Evolutionary conservation across 371 early-diverging fungal species (phyloP).

Genomic region (Mucor circinelloides): DNA sequence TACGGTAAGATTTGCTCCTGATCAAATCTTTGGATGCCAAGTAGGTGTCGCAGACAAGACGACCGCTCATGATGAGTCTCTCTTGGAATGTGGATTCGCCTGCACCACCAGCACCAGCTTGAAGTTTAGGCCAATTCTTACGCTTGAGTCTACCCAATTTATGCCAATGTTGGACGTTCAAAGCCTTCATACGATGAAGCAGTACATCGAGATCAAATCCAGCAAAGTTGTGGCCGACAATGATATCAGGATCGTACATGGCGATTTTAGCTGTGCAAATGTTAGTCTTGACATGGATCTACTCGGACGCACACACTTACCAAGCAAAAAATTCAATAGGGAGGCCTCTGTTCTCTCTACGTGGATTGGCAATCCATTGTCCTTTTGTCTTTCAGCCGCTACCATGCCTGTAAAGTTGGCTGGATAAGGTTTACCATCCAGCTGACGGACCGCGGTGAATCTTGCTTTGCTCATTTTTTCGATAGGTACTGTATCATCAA

Average conservation of each 20-base stretch:
- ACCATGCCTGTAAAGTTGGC: conserved; percentile 59
- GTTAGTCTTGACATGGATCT: not conserved
- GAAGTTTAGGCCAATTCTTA: conserved; percentile 75
- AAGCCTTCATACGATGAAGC: conserved; percentile 89
- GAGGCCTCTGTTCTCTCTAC: conserved; percentile 66
- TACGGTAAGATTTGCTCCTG: conserved; percentile 83
- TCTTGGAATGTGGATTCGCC: conserved; percentile 80
- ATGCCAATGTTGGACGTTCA: conserved; percentile 65
- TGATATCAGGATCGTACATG: conserved; percentile 87
- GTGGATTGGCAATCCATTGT: conserved; percentile 33
- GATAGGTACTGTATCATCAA: conserved; percentile 58
- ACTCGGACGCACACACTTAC: conserved; percentile 32
- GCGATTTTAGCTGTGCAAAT: conserved; percentile 64
- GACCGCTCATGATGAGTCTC: conserved; percentile 80
- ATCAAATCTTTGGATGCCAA: conserved; percentile 88
- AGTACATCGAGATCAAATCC: conserved; percentile 96
- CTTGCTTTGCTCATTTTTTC: conserved; percentile 49
- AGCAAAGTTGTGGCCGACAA: conserved; percentile 96
- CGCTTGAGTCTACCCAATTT: conserved; percentile 78
- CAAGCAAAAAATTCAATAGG: conserved; percentile 69
- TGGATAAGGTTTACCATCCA: conserved; percentile 65
- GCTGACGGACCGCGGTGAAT: conserved; percentile 71
- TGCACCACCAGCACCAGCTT: conserved; percentile 81
- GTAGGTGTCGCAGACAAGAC: conserved; percentile 95
- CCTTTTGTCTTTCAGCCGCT: conserved; percentile 28